Percentiles rank a stretch among this genome's conserved stretches.
Conservation (phyloP, 441 rosid genomes). For the Populus hybrid region DNA sequence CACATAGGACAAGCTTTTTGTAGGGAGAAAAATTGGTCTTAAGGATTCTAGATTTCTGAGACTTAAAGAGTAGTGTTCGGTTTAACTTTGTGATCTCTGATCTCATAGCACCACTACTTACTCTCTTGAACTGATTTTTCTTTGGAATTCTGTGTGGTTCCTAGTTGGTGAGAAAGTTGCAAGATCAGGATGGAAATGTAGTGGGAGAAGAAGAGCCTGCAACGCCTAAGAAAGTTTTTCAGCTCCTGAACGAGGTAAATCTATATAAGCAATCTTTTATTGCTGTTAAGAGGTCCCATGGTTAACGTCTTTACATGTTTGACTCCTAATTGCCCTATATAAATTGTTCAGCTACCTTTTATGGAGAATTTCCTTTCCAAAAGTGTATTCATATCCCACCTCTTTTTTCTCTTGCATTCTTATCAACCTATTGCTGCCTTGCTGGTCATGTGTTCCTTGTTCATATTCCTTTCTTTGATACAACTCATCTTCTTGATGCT, state of each 20-base stretch:
- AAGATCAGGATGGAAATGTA: slow-evolving; percentile 79
- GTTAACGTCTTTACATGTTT: background rate
- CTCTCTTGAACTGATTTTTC: background rate
- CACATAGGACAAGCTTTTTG: background rate
- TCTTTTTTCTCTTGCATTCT: background rate
- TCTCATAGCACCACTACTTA: background rate
- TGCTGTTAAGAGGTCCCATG: background rate
- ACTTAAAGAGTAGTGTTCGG: background rate
- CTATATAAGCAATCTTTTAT: background rate
- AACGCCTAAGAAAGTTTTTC: slow-evolving; percentile 76
- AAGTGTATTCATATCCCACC: background rate
- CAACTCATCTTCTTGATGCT: slow-evolving; percentile 2
- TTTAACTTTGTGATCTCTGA: background rate
- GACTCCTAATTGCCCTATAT: too few species aligned
- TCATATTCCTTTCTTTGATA: background rate
- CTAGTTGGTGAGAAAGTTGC: slow-evolving; percentile 74
- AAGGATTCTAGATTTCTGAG: background rate
- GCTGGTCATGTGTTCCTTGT: background rate
- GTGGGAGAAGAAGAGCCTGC: slow-evolving; percentile 77
- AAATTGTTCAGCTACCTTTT: background rate
- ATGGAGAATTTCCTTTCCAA: background rate
- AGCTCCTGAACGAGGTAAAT: slow-evolving; percentile 76
- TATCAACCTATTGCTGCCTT: too few species aligned
- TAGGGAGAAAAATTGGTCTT: background rate
- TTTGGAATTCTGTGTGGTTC: slow-evolving; percentile 1